Evolutionary conservation across 2,329 filamentous ascomycete genomes (phyloP), one percentile per base, ranked within the genome.

Genomic region (Fusarium sulawesiense): DNA sequence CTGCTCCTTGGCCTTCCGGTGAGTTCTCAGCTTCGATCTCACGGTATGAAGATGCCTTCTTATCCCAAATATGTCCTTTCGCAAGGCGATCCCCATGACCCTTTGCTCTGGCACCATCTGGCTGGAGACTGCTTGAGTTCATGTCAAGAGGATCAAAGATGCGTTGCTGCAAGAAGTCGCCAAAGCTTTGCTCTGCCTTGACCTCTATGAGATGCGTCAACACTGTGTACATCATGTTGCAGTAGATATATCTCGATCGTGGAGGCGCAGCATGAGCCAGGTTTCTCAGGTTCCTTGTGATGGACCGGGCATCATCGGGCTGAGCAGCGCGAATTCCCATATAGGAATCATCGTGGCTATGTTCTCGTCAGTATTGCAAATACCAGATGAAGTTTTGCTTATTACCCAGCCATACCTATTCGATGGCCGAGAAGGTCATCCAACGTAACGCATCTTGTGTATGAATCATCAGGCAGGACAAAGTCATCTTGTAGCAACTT

Each of bases 1-100:
- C 76, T 0, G 77, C 77, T 1, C 77, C 77, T 47, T 79, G 73
- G 2, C 66, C 74, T 51, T 79, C 77, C 1, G 72, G 73, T 7
- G 63, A 66, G 23, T 76, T 56, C 3, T 29, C 50, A 18, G 46
- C 53, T 1, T 58, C 62, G 1, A 72, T 29, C 3, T 54, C 47
- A 2, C 13, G 42, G 32, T 64, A 72, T 2, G 48, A 51, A 0
- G 50, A 40, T 1, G 3, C 6, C 1, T 21, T 42, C 18, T 62
- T 72, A 1, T 70, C 40, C 70, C 70, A 72, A 3, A 64, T 20
- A 20, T 66, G 61, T 11, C 62, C 62, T 20, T 27, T 56, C 4
- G 64, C 64, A 1, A 66, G 21, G 6, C 27, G 34, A 9, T 29
- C 14, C 0, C 0, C 32, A 1, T 60, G 18, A 4, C 64, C 62